Percentiles rank a stretch among this genome's conserved stretches.
These are phyloP conservation scores for Eucalyptus polybractea DNA, from an alignment of 345 rosid species.

Conservation along the genomic window DNA sequence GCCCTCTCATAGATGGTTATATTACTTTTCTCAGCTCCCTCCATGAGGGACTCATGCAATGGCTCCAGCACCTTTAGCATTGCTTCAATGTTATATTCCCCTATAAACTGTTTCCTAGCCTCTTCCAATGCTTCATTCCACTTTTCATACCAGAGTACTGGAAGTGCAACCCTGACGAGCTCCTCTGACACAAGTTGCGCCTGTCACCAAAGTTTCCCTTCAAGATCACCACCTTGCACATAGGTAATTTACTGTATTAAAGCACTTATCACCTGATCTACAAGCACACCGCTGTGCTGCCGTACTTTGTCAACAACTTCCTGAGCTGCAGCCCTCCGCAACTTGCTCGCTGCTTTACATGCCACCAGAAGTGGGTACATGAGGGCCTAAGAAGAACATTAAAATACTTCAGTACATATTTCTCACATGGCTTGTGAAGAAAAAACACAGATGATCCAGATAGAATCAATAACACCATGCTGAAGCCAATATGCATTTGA, in stretches of 20 bases:
- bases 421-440: neutral
- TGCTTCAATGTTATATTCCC: constrained; percentile 90
- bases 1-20: constrained; percentile 79
- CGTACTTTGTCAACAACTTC: constrained; percentile 98
- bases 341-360: constrained; percentile 89
- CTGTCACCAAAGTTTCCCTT: constrained; percentile 14
- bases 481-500: neutral
- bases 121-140: constrained; percentile 99
- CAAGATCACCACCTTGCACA: neutral
- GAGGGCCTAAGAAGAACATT: constrained; percentile 55
- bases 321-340: constrained; percentile 92
- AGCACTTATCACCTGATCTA: constrained; percentile 62
- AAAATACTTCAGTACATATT: neutral
- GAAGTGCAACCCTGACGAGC: constrained; percentile 69
- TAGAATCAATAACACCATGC: neutral
- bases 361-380: constrained; percentile 99
- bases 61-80: constrained; percentile 95
- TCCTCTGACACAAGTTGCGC: constrained; percentile 96
- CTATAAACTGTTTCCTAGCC: constrained; percentile 91
- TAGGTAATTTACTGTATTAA: neutral
- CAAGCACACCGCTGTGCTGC: constrained; percentile 90
- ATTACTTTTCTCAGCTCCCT: constrained; percentile 67
- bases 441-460: neutral
- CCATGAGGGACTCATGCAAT: constrained; percentile 76
- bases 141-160: constrained; percentile 91